phyloP scores from a whole-genome alignment of 257 asterid genomes.

The Ophiorrhiza pumila region DNA sequence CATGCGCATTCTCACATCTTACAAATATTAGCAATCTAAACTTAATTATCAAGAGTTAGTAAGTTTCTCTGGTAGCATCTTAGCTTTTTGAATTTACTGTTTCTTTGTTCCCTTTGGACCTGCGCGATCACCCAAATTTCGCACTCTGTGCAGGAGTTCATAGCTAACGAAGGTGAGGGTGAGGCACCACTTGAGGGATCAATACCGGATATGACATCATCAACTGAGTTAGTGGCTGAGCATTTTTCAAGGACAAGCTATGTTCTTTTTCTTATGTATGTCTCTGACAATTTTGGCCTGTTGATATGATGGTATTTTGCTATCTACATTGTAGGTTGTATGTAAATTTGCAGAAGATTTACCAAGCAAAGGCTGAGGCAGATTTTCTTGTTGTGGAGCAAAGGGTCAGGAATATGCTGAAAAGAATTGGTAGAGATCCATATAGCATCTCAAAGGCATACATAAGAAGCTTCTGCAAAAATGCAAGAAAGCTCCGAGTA shows the following conservation, averaged over 20 bases:
- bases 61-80: not conserved
- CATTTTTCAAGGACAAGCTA: conserved; percentile 15
- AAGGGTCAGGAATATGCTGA: conserved; percentile 49
- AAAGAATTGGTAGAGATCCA: conserved; percentile 86
- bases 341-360: conserved; percentile 72
- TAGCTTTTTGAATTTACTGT: not conserved
- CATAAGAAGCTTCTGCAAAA: conserved; percentile 82
- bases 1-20: not conserved
- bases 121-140: conserved; percentile 13
- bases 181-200: conserved; percentile 97
- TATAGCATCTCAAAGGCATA: conserved; percentile 69
- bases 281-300: not conserved
- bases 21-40: not conserved
- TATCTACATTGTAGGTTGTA: conserved; percentile 55
- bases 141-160: conserved; percentile 58
- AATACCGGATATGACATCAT: conserved; percentile 98
- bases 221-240: conserved; percentile 80
- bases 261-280: conserved; percentile 4
- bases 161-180: conserved; percentile 84
- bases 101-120: conserved; percentile 9
- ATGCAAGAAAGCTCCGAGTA: conserved; percentile 76
- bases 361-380: conserved; percentile 96
- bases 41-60: not conserved
- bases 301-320: conserved; percentile 14
- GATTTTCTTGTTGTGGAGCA: conserved; percentile 80